Conservation (phyloP, 805 yeast genomes). For the Candida maris region DNA sequence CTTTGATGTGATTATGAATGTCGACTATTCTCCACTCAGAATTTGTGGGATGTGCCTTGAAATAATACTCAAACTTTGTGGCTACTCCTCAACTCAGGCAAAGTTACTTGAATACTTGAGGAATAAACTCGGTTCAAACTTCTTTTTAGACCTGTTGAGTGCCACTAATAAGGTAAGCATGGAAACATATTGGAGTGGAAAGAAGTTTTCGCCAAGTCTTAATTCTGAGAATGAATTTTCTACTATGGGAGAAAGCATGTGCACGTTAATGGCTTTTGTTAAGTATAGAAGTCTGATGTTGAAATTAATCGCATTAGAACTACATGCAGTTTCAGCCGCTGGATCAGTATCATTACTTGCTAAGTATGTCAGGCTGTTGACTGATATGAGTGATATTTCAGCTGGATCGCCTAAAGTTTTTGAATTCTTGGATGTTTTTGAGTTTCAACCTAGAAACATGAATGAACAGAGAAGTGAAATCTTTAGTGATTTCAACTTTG, state of each 20-base stretch:
- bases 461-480: slow-evolving; percentile 38
- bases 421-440: slow-evolving; percentile 66
- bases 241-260: slow-evolving; percentile 37
- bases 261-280: slow-evolving; percentile 59
- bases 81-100: slow-evolving; percentile 50
- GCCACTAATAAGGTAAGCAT: slow-evolving; percentile 53
- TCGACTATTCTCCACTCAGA: slow-evolving; percentile 54
- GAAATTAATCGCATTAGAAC: slow-evolving; percentile 66
- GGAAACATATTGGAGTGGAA: slow-evolving; percentile 53
- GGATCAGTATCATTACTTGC: slow-evolving; percentile 50
- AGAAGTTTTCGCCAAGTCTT: slow-evolving; percentile 41
- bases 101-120: slow-evolving; percentile 52
- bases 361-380: slow-evolving; percentile 50
- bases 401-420: slow-evolving; percentile 65
- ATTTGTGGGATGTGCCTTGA: slow-evolving; percentile 58
- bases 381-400: slow-evolving; percentile 46
- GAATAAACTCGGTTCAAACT: slow-evolving; percentile 32
- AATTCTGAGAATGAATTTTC: slow-evolving; percentile 33
- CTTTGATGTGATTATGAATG: slow-evolving; percentile 34
- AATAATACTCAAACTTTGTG: slow-evolving; percentile 58
- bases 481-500: slow-evolving; percentile 37
- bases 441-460: slow-evolving; percentile 46
- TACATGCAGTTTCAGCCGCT: slow-evolving; percentile 51
- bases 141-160: slow-evolving; percentile 49
- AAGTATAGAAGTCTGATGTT: slow-evolving; percentile 57